Evolutionary conservation across 257 asterid genomes (phyloP).

Genomic region (Plantago major): DNA sequence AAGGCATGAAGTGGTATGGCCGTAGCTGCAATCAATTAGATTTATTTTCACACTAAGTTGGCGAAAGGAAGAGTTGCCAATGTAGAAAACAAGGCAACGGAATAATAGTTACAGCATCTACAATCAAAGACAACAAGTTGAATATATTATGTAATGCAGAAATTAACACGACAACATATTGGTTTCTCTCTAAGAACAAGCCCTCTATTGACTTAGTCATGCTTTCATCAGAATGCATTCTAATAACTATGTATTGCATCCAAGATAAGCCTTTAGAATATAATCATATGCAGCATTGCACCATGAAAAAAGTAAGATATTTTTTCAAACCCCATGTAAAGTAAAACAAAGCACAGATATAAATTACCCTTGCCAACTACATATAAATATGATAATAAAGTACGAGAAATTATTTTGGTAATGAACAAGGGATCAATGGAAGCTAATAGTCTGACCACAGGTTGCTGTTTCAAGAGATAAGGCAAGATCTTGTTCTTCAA

Average conservation of each 20-base stretch:
- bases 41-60: slow-evolving; percentile 21
- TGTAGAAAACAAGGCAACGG: slow-evolving; percentile 1
- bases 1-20: slow-evolving; percentile 87
- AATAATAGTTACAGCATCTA: background rate
- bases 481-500: slow-evolving; percentile 57
- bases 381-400: background rate
- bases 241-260: background rate
- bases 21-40: slow-evolving; percentile 45
- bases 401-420: background rate
- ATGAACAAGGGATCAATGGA: slow-evolving; percentile 15
- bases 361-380: background rate
- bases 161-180: background rate
- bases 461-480: slow-evolving; percentile 49
- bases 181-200: slow-evolving; percentile 2
- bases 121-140: slow-evolving; percentile 7
- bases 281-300: background rate
- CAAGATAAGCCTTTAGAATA: slow-evolving; percentile 2
- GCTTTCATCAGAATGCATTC: background rate
- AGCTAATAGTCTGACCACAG: slow-evolving; percentile 45
- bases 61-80: slow-evolving; percentile 2
- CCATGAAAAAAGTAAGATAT: too few species aligned
- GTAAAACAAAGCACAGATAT: background rate
- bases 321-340: background rate
- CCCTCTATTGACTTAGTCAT: slow-evolving; percentile 4
- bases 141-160: slow-evolving; percentile 7